Base-by-base conservation (phyloP, 768 basidiomycete genomes). In the Crepidotus variabilis region DNA sequence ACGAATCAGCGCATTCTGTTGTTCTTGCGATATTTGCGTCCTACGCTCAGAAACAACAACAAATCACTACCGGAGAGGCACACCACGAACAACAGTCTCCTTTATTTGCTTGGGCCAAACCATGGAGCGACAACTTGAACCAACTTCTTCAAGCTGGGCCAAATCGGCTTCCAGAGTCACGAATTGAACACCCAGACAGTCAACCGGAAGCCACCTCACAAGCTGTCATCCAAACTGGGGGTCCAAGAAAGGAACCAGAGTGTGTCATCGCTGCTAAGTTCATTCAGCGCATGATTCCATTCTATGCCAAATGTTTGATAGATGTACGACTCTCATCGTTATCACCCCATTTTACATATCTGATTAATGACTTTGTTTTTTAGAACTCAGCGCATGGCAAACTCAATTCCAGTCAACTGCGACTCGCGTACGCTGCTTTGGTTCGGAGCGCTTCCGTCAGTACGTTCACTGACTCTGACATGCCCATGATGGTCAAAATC, bases 1-100 rank as follows among this genome's bases (percentile, higher is more conserved):
- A 85, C 62, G 92, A 95, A 67, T 88, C 90, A 0, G 85, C 92
- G 1, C 93, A 94, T 67, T 94, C 92, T 8, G 89, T 90, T 23
- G 72, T 94, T 34, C 74, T 95, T 13, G 79, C 92, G 3, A 75
- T 92, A 39, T 87, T 92, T 64, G 80, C 87, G 9, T 76, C 83
- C 24, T 78, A 81, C 62, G 81, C 84, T 0, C 77, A 81, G 58
- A 70, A 67, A 43, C 67, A 64, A 18, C 66, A 70, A 18, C 65
- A 66, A 51, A 49, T 59, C 50, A 57, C 53, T 54, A 32, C 56
- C 28, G 39, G 14, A 14, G 63, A 60, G 1, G 51, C 58, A 36
- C 58, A 24, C 35, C 49, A 39, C 34, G 54, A 58, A 52, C 60
- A 57, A 28, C 34, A 46, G 39, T 53, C 53, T 39, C 23, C 46